Percentiles rank a stretch among this genome's conserved stretches.
These are phyloP conservation scores for Citrus medica DNA, from an alignment of 345 rosid species.

Conservation along the genomic window DNA sequence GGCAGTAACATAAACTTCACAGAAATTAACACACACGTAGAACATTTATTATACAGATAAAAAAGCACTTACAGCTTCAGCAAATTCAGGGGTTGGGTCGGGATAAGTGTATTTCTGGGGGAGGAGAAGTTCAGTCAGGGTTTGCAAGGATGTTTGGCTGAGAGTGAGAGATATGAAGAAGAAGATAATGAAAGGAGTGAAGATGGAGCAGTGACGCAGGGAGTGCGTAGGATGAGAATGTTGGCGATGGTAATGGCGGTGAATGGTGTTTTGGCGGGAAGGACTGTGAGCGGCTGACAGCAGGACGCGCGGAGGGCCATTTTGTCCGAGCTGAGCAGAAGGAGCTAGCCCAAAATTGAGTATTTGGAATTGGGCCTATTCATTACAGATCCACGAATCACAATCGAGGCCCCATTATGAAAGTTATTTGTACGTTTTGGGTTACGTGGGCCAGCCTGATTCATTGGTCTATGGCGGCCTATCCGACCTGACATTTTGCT, in stretches of 20 bases:
- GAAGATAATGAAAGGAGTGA: background rate
- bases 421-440: background rate
- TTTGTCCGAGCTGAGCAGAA: too few relatives aligned
- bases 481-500: background rate
- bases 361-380: background rate
- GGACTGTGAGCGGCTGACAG: background rate
- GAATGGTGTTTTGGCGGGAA: slow-evolving; percentile 38
- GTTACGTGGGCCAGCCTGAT: background rate
- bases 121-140: slow-evolving; percentile 3
- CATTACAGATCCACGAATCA: background rate
- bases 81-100: slow-evolving; percentile 45
- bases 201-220: slow-evolving; percentile 11
- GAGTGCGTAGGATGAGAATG: slow-evolving; percentile 12
- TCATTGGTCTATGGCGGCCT: too few relatives aligned
- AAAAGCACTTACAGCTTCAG: slow-evolving; percentile 25
- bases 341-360: too few relatives aligned
- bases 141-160: background rate
- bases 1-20: background rate
- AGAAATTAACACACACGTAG: background rate
- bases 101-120: slow-evolving; percentile 36
- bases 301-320: background rate
- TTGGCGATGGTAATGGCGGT: background rate
- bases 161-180: too few relatives aligned
- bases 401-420: background rate
- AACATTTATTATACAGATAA: background rate